phyloP scores from a whole-genome alignment of 2,329 filamentous ascomycete species.

The Cyphellophora attinorum region DNA sequence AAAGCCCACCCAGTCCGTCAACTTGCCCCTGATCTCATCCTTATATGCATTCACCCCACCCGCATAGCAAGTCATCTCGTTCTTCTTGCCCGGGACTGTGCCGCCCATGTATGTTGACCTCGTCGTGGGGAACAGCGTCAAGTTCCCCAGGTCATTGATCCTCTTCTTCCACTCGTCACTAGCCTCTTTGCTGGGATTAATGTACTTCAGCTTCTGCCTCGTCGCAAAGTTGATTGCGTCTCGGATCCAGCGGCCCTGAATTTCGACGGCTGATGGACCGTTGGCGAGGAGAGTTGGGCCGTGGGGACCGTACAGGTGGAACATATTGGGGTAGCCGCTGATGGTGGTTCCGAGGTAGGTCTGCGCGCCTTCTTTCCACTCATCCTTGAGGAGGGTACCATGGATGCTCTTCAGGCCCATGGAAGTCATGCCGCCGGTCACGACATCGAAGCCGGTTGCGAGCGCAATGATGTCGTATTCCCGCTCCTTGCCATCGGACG shows the following conservation, averaged over 20 bases:
- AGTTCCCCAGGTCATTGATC: slow-evolving; percentile 34
- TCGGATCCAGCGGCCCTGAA: slow-evolving; percentile 47
- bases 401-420: slow-evolving; percentile 32
- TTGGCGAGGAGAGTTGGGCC: slow-evolving; percentile 48
- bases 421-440: slow-evolving; percentile 31
- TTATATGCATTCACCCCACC: slow-evolving; percentile 19
- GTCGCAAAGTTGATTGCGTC: slow-evolving; percentile 44
- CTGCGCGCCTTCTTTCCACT: slow-evolving; percentile 25
- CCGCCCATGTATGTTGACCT: slow-evolving; percentile 42
- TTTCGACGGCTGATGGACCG: slow-evolving; percentile 44
- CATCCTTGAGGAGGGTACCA: slow-evolving; percentile 25
- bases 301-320: slow-evolving; percentile 46
- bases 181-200: slow-evolving; percentile 41
- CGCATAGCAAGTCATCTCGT: slow-evolving; percentile 42
- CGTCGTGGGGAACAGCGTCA: slow-evolving; percentile 37
- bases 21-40: slow-evolving; percentile 14
- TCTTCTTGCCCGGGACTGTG: slow-evolving; percentile 44
- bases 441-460: slow-evolving; percentile 35
- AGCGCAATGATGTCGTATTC: slow-evolving; percentile 32
- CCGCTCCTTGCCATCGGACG: slow-evolving; percentile 27
- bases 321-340: slow-evolving; percentile 40
- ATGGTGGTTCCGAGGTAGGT: slow-evolving; percentile 34
- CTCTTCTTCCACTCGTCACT: slow-evolving; percentile 41
- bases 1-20: slow-evolving; percentile 15
- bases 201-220: slow-evolving; percentile 36